Base-by-base conservation (phyloP, 768 basidiomycete species). In the Glaciozyma martinii region DNA sequence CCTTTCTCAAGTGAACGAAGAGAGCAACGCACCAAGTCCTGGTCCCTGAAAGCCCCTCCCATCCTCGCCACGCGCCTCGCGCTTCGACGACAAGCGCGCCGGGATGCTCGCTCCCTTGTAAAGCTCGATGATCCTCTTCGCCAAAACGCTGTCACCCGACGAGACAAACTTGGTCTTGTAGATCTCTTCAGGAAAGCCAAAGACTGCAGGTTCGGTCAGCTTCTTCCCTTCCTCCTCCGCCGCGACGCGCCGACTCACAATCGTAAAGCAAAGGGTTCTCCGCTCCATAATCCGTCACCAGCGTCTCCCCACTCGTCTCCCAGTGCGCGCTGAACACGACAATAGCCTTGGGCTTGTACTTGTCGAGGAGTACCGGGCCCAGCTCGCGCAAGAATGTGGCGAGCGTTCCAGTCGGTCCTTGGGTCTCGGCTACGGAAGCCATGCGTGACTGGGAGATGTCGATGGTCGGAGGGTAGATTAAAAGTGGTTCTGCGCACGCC, bases 261-360 rank as follows among this genome's bases (percentile, higher is more conserved):
- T 89, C 88, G 79, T 83, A 83, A 47, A 88, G 74, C 23, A 89
- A 77, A 5, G 88, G 87, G 69, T 89, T 88, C 70, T 84, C 82
- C 65, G 85, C 83, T 6, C 84, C 85, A 67, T 89, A 89, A 73
- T 90, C 86, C 43, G 86, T 84, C 29, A 89, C 87, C 53, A 84
- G 77, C 37, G 82, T 80, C 73, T 84, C 82, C 3, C 77, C 80
- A 16, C 62, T 59, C 1, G 86, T 85, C 73, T 90, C 88, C 86
- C 86, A 89, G 72, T 89, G 88, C 16, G 88, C 88, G 67, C 85
- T 87, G 77, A 89, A 88, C 2, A 89, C 86, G 7, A 89, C 82
- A 59, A 88, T 85, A 2, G 63, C 87, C 72, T 83, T 85, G 4
- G 87, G 87, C 55, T 83, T 79, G 76, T 90, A 90, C 75, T 88